phyloP scores from a whole-genome alignment of 495 filamentous ascomycete genomes.

The Aspergillus sclerotioniger region DNA sequence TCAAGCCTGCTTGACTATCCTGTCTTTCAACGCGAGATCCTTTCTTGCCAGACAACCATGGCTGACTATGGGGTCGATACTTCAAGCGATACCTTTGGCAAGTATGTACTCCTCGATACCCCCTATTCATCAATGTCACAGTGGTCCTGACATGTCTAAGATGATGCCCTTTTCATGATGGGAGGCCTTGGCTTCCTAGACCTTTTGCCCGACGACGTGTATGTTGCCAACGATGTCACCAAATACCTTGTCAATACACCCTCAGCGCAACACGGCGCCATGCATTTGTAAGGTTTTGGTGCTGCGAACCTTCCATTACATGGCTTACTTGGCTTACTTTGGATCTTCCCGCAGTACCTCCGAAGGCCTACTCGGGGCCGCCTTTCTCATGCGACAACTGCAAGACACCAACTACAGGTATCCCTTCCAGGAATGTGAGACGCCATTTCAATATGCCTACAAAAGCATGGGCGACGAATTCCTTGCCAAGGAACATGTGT shows the following conservation, averaged over 20 bases:
- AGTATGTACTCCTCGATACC: too few relatives aligned
- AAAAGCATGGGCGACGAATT: conserved; percentile 30
- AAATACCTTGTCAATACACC: conserved; percentile 34
- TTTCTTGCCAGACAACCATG: too few relatives aligned
- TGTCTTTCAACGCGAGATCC: too few relatives aligned
- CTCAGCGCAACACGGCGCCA: conserved; percentile 36
- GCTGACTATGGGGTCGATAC: too few relatives aligned
- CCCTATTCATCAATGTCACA: too few relatives aligned
- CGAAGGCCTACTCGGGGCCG: conserved; percentile 34
- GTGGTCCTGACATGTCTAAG: conserved; percentile 10
- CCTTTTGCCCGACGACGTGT: conserved; percentile 25
- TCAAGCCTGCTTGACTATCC: too few relatives aligned
- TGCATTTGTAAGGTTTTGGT: conserved; percentile 33
- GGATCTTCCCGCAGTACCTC: conserved; percentile 31
- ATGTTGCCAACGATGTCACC: conserved; percentile 33
- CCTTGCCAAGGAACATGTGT: conserved; percentile 33
- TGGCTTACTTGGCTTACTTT: too few relatives aligned
- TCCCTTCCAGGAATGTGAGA: conserved; percentile 34
- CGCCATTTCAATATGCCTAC: conserved; percentile 37
- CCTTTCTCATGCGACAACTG: conserved; percentile 39
- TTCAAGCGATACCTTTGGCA: too few relatives aligned
- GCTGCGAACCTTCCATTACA: background rate
- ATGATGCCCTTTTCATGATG: conserved; percentile 39
- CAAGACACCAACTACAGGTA: conserved; percentile 33
- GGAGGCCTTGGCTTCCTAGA: conserved; percentile 35